Evolutionary conservation across 345 rosid species (phyloP), one percentile per base, ranked within the genome.

Genomic region (Kernera saxatilis): DNA sequence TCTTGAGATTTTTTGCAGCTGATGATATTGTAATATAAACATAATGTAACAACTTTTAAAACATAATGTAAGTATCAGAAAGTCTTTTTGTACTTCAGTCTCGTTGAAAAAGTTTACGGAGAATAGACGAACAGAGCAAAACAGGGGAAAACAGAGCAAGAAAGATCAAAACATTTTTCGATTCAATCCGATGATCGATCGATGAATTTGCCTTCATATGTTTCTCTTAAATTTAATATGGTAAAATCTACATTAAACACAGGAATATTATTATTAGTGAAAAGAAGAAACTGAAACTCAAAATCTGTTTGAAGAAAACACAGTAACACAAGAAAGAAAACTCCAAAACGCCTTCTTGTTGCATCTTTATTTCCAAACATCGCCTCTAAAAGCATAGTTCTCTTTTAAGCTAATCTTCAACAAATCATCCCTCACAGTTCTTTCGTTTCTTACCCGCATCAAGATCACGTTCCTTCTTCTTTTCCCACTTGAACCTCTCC

Each of bases 111-210:
- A 3, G 27, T 46, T n/a, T 5, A 21, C 12, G 43, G 14, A 43
- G 18, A 67, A 35, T 3, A 55, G 17, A 17, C 2, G 10, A 48
- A 52, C 37, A 39, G 44, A 61, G 61, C 51, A 48, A 57, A 57
- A 56, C 64, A 57, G 65, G 73, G 73, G 65, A 45, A 25, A 69
- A 67, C 72, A 67, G 62, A 55, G 33, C 27, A 45, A 22, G 55
- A 56, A 25, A 19, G 36, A 7, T n/a, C 3, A 13, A 13, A 7
- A 46, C 21, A 19, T 3, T 33, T 32, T 18, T 6, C 23, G 41
- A 14, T 33, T 36, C 37, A 25, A 11, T 65, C 36, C 35, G 17
- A 35, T n/a, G n/a, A 27, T 30, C 5, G 4, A 63, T 45, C 5
- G 19, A 45, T 40, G 44, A 23, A 3, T 14, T 17, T 62, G n/a